These are phyloP conservation scores for Syncephalastrum racemosum DNA, from an alignment of 371 early-diverging fungal species.

Conservation along the genomic window DNA sequence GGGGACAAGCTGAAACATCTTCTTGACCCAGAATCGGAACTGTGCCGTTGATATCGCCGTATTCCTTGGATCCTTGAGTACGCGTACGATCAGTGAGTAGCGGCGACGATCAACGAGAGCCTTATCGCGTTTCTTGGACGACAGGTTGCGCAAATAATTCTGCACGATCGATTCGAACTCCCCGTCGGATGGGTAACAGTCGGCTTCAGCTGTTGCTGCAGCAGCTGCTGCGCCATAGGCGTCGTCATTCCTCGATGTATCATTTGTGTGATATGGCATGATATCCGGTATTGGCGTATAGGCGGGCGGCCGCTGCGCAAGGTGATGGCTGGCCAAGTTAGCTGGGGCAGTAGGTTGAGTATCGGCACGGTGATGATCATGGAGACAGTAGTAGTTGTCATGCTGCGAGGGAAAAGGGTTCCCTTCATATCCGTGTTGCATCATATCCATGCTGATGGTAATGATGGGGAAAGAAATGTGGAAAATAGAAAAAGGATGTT, in stretches of 20 bases:
- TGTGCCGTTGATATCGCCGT: conserved; percentile 63
- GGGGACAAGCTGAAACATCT: conserved; percentile 58
- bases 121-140: conserved; percentile 63
- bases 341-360: no score
- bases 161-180: conserved; percentile 48
- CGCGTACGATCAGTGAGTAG: conserved; percentile 55
- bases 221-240: neutral
- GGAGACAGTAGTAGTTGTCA: conserved; percentile 9
- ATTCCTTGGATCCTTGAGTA: conserved; percentile 57
- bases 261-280: neutral
- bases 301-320: no score
- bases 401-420: neutral
- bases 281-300: no score
- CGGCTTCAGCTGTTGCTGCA: conserved; percentile 24
- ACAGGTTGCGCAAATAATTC: conserved; percentile 55
- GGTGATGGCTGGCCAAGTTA: no score
- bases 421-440: conserved; percentile 9
- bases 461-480: conserved; percentile 2
- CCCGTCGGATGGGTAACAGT: conserved; percentile 39
- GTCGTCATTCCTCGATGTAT: neutral
- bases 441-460: conserved; percentile 1
- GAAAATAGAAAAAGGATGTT: conserved; percentile 13
- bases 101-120: conserved; percentile 55
- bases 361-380: conserved; percentile 5
- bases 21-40: conserved; percentile 69